Conservation (phyloP, 2,329 filamentous ascomycete genomes). For the Fusarium illudens region DNA sequence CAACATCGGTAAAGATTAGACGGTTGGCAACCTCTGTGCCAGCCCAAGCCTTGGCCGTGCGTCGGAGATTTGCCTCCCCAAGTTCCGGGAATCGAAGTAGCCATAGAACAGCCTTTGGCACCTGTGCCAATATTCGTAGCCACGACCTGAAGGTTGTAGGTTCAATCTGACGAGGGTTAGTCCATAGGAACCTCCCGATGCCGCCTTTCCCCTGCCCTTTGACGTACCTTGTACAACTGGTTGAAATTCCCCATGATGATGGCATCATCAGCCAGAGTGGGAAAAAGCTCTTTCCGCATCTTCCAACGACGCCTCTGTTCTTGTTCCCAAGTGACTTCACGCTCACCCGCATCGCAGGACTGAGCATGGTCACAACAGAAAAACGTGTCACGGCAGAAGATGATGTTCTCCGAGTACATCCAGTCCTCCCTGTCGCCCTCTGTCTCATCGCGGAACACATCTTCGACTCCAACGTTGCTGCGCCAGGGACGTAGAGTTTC, state of each 20-base stretch:
- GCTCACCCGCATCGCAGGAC: conserved; percentile 78
- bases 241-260: conserved; percentile 99
- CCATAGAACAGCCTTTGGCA: conserved; percentile 92
- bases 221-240: conserved; percentile 91
- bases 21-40: conserved; percentile 84
- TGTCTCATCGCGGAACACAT: conserved; percentile 72
- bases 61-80: conserved; percentile 83
- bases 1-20: conserved; percentile 95
- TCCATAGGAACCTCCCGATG: not conserved
- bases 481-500: conserved; percentile 83
- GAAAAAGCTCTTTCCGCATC: conserved; percentile 94
- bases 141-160: conserved; percentile 95
- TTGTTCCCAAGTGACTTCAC: conserved; percentile 78
- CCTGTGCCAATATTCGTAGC: conserved; percentile 85
- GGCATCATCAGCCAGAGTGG: conserved; percentile 78
- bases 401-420: conserved; percentile 97
- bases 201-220: not conserved
- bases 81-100: conserved; percentile 95
- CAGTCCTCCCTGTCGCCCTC: conserved; percentile 78
- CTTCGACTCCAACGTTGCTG: conserved; percentile 76
- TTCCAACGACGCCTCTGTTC: conserved; percentile 85
- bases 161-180: conserved; percentile 74
- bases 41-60: conserved; percentile 85
- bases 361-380: conserved; percentile 98
- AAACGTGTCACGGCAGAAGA: conserved; percentile 93